Percentiles rank a stretch among this genome's conserved stretches.
phyloP scores from a whole-genome alignment of 495 filamentous ascomycete species.

The Pyrenula aspistea region DNA sequence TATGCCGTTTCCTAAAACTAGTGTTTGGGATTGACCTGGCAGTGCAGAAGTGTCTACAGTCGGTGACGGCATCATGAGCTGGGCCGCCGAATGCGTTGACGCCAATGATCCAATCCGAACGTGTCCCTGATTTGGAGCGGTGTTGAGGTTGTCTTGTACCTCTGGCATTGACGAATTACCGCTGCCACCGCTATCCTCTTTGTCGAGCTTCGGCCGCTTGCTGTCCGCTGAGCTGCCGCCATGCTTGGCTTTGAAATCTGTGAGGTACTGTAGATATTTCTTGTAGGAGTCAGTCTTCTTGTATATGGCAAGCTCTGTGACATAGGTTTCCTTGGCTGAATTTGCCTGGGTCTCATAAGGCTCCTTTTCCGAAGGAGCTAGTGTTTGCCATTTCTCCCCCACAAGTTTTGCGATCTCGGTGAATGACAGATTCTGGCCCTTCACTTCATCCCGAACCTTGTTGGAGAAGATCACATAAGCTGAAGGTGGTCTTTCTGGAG shows the following conservation, averaged over 20 bases:
- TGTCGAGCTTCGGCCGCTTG: constrained; percentile 20
- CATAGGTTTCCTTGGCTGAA: constrained; percentile 58
- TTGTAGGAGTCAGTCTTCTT: constrained; percentile 55
- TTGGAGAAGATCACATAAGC: constrained; percentile 80
- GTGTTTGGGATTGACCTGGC: not conserved
- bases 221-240: constrained; percentile 19
- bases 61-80: not conserved
- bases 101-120: not conserved
- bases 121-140: not conserved
- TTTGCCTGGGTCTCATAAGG: constrained; percentile 57
- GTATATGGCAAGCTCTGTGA: constrained; percentile 52
- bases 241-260: constrained; percentile 62
- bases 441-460: constrained; percentile 62
- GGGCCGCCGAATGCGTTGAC: not conserved
- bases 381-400: constrained; percentile 66
- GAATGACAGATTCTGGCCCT: constrained; percentile 60
- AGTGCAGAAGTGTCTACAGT: not conserved
- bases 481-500: constrained; percentile 63
- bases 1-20: not conserved
- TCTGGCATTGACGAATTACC: constrained; percentile 1
- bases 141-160: not conserved
- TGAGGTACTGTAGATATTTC: constrained; percentile 53
- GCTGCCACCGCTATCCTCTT: constrained; percentile 13
- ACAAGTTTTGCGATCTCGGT: constrained; percentile 75
- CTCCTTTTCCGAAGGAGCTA: constrained; percentile 52